A percentile compares a stretch with the other conserved stretches of the same genome.
phyloP scores from a whole-genome alignment of 2,329 filamentous ascomycete species.

The Scleromitrula shiraiana region DNA sequence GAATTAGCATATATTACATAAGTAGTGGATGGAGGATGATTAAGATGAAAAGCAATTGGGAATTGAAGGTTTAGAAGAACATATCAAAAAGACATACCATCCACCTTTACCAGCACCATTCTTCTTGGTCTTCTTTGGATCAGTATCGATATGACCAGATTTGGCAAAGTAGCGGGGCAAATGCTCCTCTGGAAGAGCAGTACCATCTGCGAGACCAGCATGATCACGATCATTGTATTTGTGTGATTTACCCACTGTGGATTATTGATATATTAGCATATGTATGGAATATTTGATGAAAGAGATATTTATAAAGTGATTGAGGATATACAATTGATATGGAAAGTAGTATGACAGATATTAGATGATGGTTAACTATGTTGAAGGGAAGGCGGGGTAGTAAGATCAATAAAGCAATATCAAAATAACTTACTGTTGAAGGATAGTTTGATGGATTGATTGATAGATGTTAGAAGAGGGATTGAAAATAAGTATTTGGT shows the following conservation, averaged over 20 bases:
- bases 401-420: slow-evolving; percentile 1
- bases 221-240: slow-evolving; percentile 91
- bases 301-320: slow-evolving; percentile 6
- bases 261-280: slow-evolving; percentile 15
- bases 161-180: slow-evolving; percentile 93
- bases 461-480: neutral
- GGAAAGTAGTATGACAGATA: neutral
- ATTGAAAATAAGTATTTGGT: neutral
- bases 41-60: slow-evolving; percentile 1
- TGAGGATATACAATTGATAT: slow-evolving; percentile 9
- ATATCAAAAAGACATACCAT: slow-evolving; percentile 55
- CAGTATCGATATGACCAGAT: slow-evolving; percentile 67
- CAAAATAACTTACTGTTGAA: slow-evolving; percentile 5
- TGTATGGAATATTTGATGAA: neutral
- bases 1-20: no score
- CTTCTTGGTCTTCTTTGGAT: slow-evolving; percentile 96
- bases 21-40: slow-evolving; percentile 6
- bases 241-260: slow-evolving; percentile 89
- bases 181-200: slow-evolving; percentile 56
- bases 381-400: slow-evolving; percentile 3
- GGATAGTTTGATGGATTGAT: slow-evolving; percentile 8
- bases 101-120: slow-evolving; percentile 88
- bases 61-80: neutral
- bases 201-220: slow-evolving; percentile 68
- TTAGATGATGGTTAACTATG: slow-evolving; percentile 1